phyloP scores from a whole-genome alignment of 495 filamentous ascomycete genomes.

The Penicillium canescens region DNA sequence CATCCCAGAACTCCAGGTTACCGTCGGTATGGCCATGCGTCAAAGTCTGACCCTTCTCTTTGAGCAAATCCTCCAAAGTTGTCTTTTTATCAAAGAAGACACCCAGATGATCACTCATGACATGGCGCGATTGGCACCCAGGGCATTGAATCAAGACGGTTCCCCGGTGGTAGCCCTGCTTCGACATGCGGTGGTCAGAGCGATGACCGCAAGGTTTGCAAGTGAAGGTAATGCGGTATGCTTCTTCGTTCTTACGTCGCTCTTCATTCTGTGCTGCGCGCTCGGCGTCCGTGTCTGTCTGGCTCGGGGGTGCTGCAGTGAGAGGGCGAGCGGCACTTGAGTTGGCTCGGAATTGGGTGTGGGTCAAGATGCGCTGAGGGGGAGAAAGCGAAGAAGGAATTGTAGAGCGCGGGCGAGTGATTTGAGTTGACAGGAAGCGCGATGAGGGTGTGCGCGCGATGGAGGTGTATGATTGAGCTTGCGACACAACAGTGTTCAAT shows the following conservation, averaged over 20 bases:
- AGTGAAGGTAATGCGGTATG: slow-evolving; percentile 86
- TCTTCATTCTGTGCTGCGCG: slow-evolving; percentile 30
- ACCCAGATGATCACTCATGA: slow-evolving; percentile 85
- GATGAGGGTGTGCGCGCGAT: slow-evolving; percentile 10
- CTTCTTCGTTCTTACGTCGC: slow-evolving; percentile 55
- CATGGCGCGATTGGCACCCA: slow-evolving; percentile 76
- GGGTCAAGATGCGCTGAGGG: slow-evolving; percentile 5
- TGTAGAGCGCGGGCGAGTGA: neutral
- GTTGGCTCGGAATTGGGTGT: slow-evolving; percentile 24
- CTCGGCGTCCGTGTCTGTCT: slow-evolving; percentile 28
- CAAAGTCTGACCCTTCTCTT: slow-evolving; percentile 31
- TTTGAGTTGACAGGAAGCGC: slow-evolving; percentile 17
- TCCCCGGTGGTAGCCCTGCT: slow-evolving; percentile 91
- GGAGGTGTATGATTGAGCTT: slow-evolving; percentile 5
- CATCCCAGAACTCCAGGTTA: slow-evolving; percentile 70
- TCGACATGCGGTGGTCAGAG: slow-evolving; percentile 75
- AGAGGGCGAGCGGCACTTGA: slow-evolving; percentile 32
- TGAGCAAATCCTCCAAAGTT: slow-evolving; percentile 39
- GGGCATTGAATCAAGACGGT: slow-evolving; percentile 88
- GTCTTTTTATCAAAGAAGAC: slow-evolving; percentile 46
- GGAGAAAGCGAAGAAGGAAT: slow-evolving; percentile 1
- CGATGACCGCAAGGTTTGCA: slow-evolving; percentile 81
- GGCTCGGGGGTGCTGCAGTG: slow-evolving; percentile 25
- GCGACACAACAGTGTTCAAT: slow-evolving; percentile 11
- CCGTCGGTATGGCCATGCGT: slow-evolving; percentile 45